phyloP scores from a whole-genome alignment of 768 basidiomycete genomes.

The Rhizopogon salebrosus region DNA sequence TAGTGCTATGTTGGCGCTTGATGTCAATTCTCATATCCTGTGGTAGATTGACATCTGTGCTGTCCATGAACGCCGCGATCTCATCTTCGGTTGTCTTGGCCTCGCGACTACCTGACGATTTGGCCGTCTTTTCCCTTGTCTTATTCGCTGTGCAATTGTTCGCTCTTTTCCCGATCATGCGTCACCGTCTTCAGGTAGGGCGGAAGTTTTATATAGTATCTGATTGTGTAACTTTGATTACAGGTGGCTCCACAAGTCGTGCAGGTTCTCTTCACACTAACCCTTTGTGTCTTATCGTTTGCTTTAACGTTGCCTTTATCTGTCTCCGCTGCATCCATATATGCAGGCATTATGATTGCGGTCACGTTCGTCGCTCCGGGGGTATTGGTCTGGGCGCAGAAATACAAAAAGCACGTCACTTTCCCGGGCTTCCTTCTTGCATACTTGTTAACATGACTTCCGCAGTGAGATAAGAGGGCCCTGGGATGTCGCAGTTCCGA shows the following conservation, averaged over 20 bases:
- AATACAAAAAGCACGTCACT: slow-evolving; percentile 73
- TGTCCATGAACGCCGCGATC: slow-evolving; percentile 88
- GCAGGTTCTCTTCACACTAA: slow-evolving; percentile 49
- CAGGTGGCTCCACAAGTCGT: slow-evolving; percentile 45
- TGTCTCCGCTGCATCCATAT: slow-evolving; percentile 47
- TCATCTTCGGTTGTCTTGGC: slow-evolving; percentile 92
- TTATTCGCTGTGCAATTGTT: slow-evolving; percentile 80
- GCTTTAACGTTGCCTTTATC: slow-evolving; percentile 52
- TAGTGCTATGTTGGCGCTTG: slow-evolving; percentile 15
- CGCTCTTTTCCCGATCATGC: slow-evolving; percentile 77
- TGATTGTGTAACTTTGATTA: slow-evolving; percentile 12
- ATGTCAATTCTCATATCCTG: slow-evolving; percentile 19
- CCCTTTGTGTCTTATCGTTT: slow-evolving; percentile 46
- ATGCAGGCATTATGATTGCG: slow-evolving; percentile 42
- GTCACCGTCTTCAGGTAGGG: slow-evolving; percentile 64
- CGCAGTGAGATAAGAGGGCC: slow-evolving; percentile 83
- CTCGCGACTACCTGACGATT: slow-evolving; percentile 77
- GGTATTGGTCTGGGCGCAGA: slow-evolving; percentile 78
- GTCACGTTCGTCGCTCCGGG: slow-evolving; percentile 72
- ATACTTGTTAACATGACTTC: slow-evolving; percentile 7
- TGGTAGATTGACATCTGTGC: slow-evolving; percentile 68
- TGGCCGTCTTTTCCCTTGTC: slow-evolving; percentile 85
- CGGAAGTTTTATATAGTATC: slow-evolving; percentile 6
- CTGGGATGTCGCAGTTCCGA: slow-evolving; percentile 85
- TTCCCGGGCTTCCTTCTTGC: slow-evolving; percentile 8